Evolutionary conservation across 1,139 yeast species (phyloP), one percentile per base, ranked within the genome.

Genomic region (Blastobotrys illinoisensis): DNA sequence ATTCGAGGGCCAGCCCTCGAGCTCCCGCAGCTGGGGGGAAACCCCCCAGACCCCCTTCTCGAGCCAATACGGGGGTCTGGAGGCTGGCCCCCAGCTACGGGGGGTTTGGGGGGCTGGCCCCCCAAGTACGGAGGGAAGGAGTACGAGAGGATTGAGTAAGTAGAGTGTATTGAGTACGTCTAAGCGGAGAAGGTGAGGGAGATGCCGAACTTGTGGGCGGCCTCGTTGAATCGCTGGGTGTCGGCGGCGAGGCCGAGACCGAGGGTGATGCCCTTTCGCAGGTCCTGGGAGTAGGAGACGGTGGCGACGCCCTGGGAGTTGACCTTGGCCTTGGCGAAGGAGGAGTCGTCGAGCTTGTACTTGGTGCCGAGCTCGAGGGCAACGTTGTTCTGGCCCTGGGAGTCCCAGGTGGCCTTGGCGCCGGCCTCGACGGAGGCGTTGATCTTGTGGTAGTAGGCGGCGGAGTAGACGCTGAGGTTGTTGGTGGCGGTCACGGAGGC

Each of bases 191-290:
- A 91, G 64, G 96, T 82, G 75, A 93, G 82, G 59, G 96, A 88
- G 80, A 88, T 81, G 77, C 99, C 99, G 70, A 93, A 81, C 85
- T 95, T 91, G 85, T 93, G 99, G 71, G 95, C 97, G 64, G 97
- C 90, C 81, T 91, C 97, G 74, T 90, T 86, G 73, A 93, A 83
- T 78, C 93, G 88, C 78, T 90, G 84, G 67, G 97, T 95, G 75
- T 93, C 97, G 76, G 95, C 86, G 64, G 96, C 89, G 70, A 96
- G 86, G 81, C 99, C 99, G 65, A 95, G 83, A 74, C 99, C 99
- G 70, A 93, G 81, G 72, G 88, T 89, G 69, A 95, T 97, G 76
- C 98, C 98, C 60, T 96, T 96, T 80, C 95, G 88, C 76, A 93
- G 83, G 68, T 82, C 83, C 79, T 93, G 98, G 73, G 95, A 88